phyloP scores from a whole-genome alignment of 2,329 filamentous ascomycete genomes.

The Colletotrichum simmondsii region DNA sequence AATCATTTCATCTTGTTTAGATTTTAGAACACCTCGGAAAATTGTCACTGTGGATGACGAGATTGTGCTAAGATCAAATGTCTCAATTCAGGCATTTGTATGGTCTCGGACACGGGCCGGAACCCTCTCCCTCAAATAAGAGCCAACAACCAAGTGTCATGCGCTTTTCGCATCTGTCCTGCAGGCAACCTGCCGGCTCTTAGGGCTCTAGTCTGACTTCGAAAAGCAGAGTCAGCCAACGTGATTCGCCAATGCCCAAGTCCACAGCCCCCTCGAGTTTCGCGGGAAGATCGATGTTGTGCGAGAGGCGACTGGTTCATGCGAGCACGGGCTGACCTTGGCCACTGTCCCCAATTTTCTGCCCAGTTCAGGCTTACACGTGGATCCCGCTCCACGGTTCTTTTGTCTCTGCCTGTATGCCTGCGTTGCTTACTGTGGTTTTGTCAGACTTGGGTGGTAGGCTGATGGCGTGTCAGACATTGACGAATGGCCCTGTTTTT shows the following conservation, averaged over 20 bases:
- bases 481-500: not conserved
- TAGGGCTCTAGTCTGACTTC: not conserved
- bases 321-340: not conserved
- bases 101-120: not conserved
- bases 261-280: not conserved
- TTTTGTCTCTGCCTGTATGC: not conserved
- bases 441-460: not conserved
- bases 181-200: not conserved
- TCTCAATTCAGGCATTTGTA: not conserved
- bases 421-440: not conserved
- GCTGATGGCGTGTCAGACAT: not conserved
- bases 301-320: not conserved
- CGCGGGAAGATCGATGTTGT: not conserved
- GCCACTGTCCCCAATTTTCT: not conserved
- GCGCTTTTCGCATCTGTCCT: not conserved
- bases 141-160: not conserved
- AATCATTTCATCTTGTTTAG: not conserved
- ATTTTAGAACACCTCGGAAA: not conserved
- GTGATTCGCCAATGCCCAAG: not conserved
- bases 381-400: not conserved
- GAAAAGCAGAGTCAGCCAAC: not conserved
- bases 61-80: not conserved
- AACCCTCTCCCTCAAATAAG: not conserved
- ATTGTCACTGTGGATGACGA: not conserved
- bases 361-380: not conserved